Evolutionary conservation across 2,329 filamentous ascomycete species (phyloP), one percentile per base, ranked within the genome.

Genomic region (Penicillium sp.): DNA sequence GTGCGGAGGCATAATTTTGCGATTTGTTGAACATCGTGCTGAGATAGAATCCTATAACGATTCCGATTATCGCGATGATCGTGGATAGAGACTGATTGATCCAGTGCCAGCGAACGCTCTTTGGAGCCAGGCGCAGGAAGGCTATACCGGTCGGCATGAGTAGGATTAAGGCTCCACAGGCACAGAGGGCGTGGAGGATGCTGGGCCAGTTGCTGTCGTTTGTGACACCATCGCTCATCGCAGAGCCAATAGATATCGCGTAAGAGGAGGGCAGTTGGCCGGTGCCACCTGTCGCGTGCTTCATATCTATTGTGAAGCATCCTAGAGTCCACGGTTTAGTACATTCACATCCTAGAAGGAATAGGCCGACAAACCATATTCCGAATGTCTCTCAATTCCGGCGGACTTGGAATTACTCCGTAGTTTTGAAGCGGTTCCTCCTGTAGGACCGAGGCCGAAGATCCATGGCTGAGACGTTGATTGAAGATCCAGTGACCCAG

Each of bases 1-100:
- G 75, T 3, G 69, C 58, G 7, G 73, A 67, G 50, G 55, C 66
- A 64, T 69, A 75, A 45, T 58, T 44, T 47, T 69, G 69, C 32
- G 70, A 72, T 65, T 74, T 54, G 32, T 28, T 55, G 43, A 51
- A 54, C 46, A 55, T 54, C 9, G 52, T 57, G 23, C 67, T 69
- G 8, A 71, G 66, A n/a, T 66, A 61, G 23, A 74, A 69, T 3
- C 71, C 74, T 3, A 74, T 56, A 0, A 58, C 64, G 24, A 72
- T 69, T 0, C 68, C 66, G 1, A 71, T 54, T 0, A 69, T 34
- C 3, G 73, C 61, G 6, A 70, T 62, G 0, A 66, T 55, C 9
- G 70, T 52, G 4, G 70, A 65, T 0, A 72, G 34, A 0, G 65
- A 56, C 34, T 72, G 71, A 11, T 71, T 56, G 0, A 66, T 61